Percentiles rank a stretch among this genome's conserved stretches.
phyloP scores from a whole-genome alignment of 768 basidiomycete species.

The Lentinula detonsa region DNA sequence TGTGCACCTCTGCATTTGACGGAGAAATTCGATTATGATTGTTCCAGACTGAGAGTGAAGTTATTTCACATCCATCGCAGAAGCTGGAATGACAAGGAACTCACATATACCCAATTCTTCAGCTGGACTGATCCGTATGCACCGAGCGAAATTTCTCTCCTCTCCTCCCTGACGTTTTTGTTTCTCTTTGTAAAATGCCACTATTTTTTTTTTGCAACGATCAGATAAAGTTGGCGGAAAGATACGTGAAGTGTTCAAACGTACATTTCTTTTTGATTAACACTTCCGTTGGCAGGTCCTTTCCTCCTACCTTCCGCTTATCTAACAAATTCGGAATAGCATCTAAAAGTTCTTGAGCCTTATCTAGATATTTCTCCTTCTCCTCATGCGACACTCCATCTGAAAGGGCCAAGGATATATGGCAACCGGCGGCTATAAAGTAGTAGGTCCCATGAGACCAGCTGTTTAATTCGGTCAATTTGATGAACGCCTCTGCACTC shows the following conservation, averaged over 20 bases:
- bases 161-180: conserved; percentile 50
- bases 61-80: not conserved
- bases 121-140: conserved; percentile 60
- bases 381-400: not conserved
- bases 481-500: conserved; percentile 60
- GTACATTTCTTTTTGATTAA: conserved; percentile 73
- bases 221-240: no score
- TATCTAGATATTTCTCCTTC: conserved; percentile 31
- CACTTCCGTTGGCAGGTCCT: conserved; percentile 68
- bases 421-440: conserved; percentile 60
- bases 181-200: conserved; percentile 71
- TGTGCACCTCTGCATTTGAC: conserved; percentile 50
- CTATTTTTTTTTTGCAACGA: conserved; percentile 25
- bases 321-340: conserved; percentile 53
- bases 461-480: conserved; percentile 58
- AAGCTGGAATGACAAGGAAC: conserved; percentile 16
- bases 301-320: conserved; percentile 57
- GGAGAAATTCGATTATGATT: conserved; percentile 56
- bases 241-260: conserved; percentile 15
- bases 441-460: conserved; percentile 83
- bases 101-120: conserved; percentile 73
- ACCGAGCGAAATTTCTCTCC: conserved; percentile 42
- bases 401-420: conserved; percentile 9
- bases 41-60: conserved; percentile 60
- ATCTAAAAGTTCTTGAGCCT: conserved; percentile 59